These are phyloP conservation scores for Cryptococcus sp. DNA, from an alignment of 1,284 basidiomycete genomes.

Conservation along the genomic window DNA sequence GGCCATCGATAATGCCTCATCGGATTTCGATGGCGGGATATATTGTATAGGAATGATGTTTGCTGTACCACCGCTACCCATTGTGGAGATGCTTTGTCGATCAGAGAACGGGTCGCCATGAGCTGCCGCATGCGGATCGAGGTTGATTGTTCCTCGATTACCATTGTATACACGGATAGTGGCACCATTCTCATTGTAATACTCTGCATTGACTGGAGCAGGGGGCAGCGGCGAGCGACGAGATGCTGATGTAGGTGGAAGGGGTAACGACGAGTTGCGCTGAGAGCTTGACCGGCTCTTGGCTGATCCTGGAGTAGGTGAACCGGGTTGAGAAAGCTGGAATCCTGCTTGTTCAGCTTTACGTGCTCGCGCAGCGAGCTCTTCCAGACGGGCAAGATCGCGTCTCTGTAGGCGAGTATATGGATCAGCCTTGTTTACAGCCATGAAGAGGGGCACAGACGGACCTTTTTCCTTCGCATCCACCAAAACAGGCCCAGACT, in stretches of 20 bases:
- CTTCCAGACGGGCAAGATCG: constrained; percentile 48
- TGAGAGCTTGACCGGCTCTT: constrained; percentile 19
- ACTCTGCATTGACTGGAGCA: constrained; percentile 39
- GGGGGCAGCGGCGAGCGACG: constrained; percentile 32
- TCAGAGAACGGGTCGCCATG: constrained; percentile 50
- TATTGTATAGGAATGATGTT: constrained; percentile 54
- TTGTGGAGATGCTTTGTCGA: constrained; percentile 41
- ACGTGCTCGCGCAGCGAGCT: constrained; percentile 46
- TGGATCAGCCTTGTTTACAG: neutral
- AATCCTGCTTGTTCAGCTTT: constrained; percentile 51
- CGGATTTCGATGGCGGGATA: constrained; percentile 39
- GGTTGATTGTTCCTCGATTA: constrained; percentile 43
- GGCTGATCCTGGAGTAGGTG: constrained; percentile 31
- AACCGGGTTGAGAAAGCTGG: constrained; percentile 40
- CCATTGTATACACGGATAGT: constrained; percentile 37
- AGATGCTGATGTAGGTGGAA: constrained; percentile 10
- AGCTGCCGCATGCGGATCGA: constrained; percentile 39
- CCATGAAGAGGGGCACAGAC: constrained; percentile 10
- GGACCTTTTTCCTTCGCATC: constrained; percentile 50
- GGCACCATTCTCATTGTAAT: constrained; percentile 39
- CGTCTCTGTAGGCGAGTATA: constrained; percentile 31
- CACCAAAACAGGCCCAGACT: constrained; percentile 50
- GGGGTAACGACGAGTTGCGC: constrained; percentile 9
- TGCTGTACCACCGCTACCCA: constrained; percentile 31
- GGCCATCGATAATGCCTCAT: constrained; percentile 19